phyloP scores from a whole-genome alignment of 2,329 filamentous ascomycete species.

The Penicillium hordei region DNA sequence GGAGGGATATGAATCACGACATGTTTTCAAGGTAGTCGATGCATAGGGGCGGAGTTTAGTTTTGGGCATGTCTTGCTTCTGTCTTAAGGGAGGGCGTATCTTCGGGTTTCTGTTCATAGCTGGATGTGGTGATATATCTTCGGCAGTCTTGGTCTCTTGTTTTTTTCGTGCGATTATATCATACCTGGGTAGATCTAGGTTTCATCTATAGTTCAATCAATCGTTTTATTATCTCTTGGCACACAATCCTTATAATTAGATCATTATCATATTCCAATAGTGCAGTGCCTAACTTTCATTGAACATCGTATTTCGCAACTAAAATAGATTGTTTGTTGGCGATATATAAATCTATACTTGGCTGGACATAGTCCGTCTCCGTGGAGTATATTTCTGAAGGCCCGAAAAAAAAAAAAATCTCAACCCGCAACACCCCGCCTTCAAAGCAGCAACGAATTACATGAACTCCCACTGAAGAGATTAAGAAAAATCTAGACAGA shows the following conservation, averaged over 20 bases:
- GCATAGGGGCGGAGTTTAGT: conserved; percentile 43
- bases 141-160: neutral
- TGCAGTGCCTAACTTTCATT: rapidly evolving
- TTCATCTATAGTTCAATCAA: conserved; percentile 1
- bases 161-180: neutral
- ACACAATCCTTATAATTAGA: neutral
- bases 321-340: neutral
- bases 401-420: conserved; percentile 18
- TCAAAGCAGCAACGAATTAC: conserved; percentile 5
- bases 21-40: conserved; percentile 42
- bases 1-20: conserved; percentile 50
- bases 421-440: conserved; percentile 21
- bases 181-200: conserved; percentile 1
- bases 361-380: neutral
- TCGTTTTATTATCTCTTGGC: neutral
- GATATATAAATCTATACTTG: neutral
- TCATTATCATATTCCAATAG: neutral
- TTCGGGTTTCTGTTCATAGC: conserved; percentile 19
- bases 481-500: neutral
- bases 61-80: conserved; percentile 25
- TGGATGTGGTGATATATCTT: conserved; percentile 6
- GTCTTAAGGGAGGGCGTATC: conserved; percentile 32
- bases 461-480: neutral
- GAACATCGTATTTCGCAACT: neutral
- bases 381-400: conserved; percentile 13